Evolutionary conservation across 108 stramenopile genomes (phyloP), one percentile per base, ranked within the genome.

Genomic region (Cyclotella sp.): DNA sequence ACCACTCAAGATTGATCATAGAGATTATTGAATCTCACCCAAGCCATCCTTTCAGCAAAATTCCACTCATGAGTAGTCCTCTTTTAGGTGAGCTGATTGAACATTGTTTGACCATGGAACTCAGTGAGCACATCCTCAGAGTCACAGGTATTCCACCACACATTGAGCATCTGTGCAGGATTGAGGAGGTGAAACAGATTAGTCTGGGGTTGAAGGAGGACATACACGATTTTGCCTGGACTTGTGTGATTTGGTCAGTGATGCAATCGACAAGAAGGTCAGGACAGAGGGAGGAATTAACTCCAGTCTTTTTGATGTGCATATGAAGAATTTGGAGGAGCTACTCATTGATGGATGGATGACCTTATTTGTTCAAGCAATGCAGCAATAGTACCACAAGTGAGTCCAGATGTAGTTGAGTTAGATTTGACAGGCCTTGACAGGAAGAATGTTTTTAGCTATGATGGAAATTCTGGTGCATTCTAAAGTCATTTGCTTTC

Each of bases 1-100:
- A 79, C 60, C 78, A 84, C 53, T 63, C 74, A 0, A 61, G 76
- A 21, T 55, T 30, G 43, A 22, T 84, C 21, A 13, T 60, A 8
- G 40, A 46, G 24, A 42, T 58, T 41, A 58, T 52, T 30, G 68
- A 42, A 7, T 7, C 15, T 18, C n/a, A 53, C 18, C 6, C 27
- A 29, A 27, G 57, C 22, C 16, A 40, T 77, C 28, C 52, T 19
- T 53, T 53, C n/a, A n/a, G n/a, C n/a, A n/a, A n/a, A n/a, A n/a
- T n/a, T n/a, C n/a, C n/a, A n/a, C n/a, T n/a, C n/a, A n/a, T n/a
- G n/a, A n/a, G n/a, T n/a, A n/a, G n/a, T n/a, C n/a, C n/a, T n/a
- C n/a, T n/a, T n/a, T n/a, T 19, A 53, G 46, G 18, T 11, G 73
- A 75, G 49, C 63, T 84, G 21, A 73, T 61, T 54, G 46, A 40